Evolutionary conservation across 345 rosid genomes (phyloP).

Genomic region (Moringa oleifera): DNA sequence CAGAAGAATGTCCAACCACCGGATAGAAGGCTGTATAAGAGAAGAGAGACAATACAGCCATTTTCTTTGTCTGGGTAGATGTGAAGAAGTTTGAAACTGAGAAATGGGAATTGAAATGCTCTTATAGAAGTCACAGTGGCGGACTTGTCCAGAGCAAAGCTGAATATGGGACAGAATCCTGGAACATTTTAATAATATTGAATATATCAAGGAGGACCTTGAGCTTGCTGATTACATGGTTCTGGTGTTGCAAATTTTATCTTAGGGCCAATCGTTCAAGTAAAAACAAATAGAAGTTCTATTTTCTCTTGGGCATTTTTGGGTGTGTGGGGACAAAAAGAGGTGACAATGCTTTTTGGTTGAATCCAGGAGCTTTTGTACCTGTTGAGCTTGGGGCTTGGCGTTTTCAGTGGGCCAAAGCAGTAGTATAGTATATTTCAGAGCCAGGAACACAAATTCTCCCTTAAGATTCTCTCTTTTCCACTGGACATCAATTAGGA

Average conservation of each 20-base stretch:
- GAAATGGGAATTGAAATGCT: slow-evolving; percentile 16
- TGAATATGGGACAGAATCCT: neutral
- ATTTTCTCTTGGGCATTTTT: too few species aligned
- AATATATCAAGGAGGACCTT: slow-evolving; percentile 12
- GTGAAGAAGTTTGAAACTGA: slow-evolving; percentile 24
- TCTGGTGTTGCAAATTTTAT: neutral
- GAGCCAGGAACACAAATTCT: too few species aligned
- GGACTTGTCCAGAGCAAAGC: slow-evolving; percentile 13
- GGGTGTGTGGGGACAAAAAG: too few species aligned
- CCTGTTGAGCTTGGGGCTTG: too few species aligned
- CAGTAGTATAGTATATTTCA: too few species aligned
- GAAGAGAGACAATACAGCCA: neutral
- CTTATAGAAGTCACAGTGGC: slow-evolving; percentile 18
- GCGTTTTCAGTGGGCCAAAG: too few species aligned
- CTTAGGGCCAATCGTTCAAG: neutral
- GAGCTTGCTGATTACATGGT: too few species aligned
- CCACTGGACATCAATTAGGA: too few species aligned
- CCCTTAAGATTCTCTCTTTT: too few species aligned
- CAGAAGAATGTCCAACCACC: neutral
- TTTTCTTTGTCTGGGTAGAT: neutral
- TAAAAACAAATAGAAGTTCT: neutral
- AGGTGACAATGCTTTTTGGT: too few species aligned
- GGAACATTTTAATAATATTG: slow-evolving; percentile 13
- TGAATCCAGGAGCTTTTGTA: too few species aligned
- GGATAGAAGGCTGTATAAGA: neutral